Base-by-base conservation (phyloP, 306 rosid species). In the Heteromeles arbutifolia region DNA sequence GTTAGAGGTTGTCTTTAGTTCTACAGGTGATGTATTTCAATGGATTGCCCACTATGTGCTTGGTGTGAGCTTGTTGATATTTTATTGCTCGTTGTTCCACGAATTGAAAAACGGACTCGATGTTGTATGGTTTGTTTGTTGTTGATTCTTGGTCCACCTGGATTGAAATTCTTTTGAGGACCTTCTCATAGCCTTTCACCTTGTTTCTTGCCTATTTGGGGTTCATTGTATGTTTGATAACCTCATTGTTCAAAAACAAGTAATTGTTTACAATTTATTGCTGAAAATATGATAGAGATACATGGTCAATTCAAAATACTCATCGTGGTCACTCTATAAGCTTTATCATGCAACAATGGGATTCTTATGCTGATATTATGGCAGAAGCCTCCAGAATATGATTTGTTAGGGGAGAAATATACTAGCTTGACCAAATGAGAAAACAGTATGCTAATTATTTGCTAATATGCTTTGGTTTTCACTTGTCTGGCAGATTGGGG, bases 401-500 rank as follows among this genome's bases (percentile, higher is more conserved):
- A 70, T 19, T 48, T 9, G 9, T 1, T 50, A 29, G 39, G 61
- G 48, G 13, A 70, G 64, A 70, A 11, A 52, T 56, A 54, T 56
- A 28, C 8, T 64, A 54, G 48, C 74, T 31, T 52, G 74, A 53
- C 29, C 74, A 31, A n/a, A 34, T 71, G 57, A 45, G 57, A 69
- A 61, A 15, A 11, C 8, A 58, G 31, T 58, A 4, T 69, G 21
- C n/a, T 3, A 34, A 8, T 57, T 44, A 37, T 26, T 19, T 53
- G 66, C 73, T 80, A 11, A 76, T 56, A 76, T 25, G 29, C 34
- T 63, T 76, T 68, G 70, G 59, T 65, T 63, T 77, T 63, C 75
- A 67, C 70, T 85, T 79, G 61, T 69, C 77, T 67, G 85, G 89
- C 96, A 94, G 98, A 94, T 78, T 94, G 98, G 97, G 97, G 98